These are phyloP conservation scores for Groenewaldozyma sp. DNA, from an alignment of 1,139 yeast species.

Conservation along the genomic window DNA sequence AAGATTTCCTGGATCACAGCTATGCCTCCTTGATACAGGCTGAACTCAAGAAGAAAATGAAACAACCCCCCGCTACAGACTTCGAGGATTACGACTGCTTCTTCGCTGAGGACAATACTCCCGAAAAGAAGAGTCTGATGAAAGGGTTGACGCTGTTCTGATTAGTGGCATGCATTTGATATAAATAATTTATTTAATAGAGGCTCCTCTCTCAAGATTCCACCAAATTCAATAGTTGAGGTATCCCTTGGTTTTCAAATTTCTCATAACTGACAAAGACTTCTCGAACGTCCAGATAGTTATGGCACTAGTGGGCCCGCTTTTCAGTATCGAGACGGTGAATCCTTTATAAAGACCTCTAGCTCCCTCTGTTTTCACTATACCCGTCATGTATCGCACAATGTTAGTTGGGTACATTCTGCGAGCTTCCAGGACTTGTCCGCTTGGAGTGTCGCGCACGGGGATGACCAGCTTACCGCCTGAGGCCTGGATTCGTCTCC, in stretches of 20 bases:
- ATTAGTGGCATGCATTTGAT: not conserved
- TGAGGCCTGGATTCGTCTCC: slow-evolving; percentile 70
- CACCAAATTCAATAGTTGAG: not conserved
- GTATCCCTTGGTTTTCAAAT: slow-evolving; percentile 6
- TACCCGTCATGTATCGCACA: slow-evolving; percentile 27
- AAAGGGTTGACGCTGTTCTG: slow-evolving; percentile 6
- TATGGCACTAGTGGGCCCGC: slow-evolving; percentile 72
- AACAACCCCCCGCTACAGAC: slow-evolving; percentile 69
- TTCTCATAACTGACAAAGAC: slow-evolving; percentile 17
- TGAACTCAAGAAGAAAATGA: slow-evolving; percentile 62
- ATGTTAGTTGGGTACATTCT: slow-evolving; percentile 22
- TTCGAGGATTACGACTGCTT: slow-evolving; percentile 49
- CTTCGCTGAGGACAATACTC: slow-evolving; percentile 23
- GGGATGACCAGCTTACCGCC: slow-evolving; percentile 27
- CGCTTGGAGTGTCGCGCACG: not conserved
- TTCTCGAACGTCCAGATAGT: slow-evolving; percentile 67
- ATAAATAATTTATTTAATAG: slow-evolving; percentile 1
- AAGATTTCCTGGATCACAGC: slow-evolving; percentile 90
- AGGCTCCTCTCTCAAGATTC: not conserved
- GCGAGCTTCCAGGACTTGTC: slow-evolving; percentile 10
- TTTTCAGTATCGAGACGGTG: slow-evolving; percentile 56
- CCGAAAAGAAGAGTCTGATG: slow-evolving; percentile 7
- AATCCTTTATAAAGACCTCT: slow-evolving; percentile 69
- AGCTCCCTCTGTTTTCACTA: slow-evolving; percentile 49
- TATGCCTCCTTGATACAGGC: slow-evolving; percentile 66